Evolutionary conservation across 169 alveolate species (phyloP).

Genomic region (Ichthyophthirius multifiliis): DNA sequence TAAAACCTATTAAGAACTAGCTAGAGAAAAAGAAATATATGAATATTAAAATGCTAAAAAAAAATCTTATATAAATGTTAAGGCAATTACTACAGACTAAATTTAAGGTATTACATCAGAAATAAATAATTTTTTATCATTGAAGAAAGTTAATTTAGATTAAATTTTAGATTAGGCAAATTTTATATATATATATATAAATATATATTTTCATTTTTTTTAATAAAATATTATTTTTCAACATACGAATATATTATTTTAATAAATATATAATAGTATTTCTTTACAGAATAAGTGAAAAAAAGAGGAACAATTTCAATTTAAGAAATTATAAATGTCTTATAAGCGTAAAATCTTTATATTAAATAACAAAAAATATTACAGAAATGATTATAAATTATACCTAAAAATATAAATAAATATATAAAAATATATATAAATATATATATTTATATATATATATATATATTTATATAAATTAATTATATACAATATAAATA

Average conservation of each 20-base stretch:
- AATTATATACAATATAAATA: no score
- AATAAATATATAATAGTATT: not conserved
- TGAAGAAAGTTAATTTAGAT: not conserved
- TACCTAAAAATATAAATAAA: no score
- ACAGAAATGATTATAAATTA: no score
- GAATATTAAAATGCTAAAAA: not conserved
- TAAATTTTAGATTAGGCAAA: not conserved
- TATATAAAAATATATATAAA: not conserved
- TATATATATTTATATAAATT: no score
- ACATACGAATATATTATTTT: not conserved
- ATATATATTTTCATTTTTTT: no score
- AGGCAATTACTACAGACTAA: not conserved
- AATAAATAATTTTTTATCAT: not conserved
- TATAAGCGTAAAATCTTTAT: not conserved
- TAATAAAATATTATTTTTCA: no score
- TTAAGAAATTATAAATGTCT: not conserved
- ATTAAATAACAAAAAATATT: no score
- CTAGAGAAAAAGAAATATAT: constrained; percentile 2
- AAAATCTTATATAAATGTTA: not conserved
- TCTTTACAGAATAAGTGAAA: not conserved
- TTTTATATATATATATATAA: not conserved
- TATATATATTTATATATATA: no score
- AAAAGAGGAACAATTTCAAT: not conserved
- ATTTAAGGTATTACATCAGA: not conserved
- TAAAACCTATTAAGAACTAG: not conserved